A percentile compares a stretch with the other conserved stretches of the same genome.
phyloP scores from a whole-genome alignment of 1,139 yeast genomes.

The Blastobotrys proliferans region DNA sequence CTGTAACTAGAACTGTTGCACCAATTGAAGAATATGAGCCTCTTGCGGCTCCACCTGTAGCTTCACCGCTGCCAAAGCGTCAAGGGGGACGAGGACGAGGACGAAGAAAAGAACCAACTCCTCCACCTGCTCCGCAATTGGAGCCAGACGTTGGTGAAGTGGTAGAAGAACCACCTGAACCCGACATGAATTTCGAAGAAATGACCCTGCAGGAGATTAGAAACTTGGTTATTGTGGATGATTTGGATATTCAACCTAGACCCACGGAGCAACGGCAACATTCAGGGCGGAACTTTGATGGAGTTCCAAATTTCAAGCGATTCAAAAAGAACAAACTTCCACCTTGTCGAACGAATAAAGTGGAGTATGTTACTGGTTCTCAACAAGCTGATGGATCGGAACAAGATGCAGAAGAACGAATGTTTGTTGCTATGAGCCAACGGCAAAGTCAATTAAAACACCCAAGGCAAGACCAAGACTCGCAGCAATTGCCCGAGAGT shows the following conservation, averaged over 20 bases:
- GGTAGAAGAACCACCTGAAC: not conserved
- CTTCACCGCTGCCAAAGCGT: not conserved
- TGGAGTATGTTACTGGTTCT: not conserved
- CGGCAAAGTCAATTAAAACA: not conserved
- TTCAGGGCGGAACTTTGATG: not conserved
- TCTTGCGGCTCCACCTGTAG: not conserved
- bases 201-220: constrained; percentile 3
- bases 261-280: not conserved
- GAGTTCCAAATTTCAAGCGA: constrained; percentile 10
- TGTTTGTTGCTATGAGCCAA: not conserved
- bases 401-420: not conserved
- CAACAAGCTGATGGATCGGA: not conserved
- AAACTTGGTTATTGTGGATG: constrained; percentile 6
- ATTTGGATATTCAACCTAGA: not conserved
- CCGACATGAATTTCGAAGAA: not conserved
- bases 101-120: not conserved
- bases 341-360: not conserved
- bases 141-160: not conserved
- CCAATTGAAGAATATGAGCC: constrained; percentile 5
- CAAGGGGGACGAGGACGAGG: not conserved
- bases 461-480: not conserved
- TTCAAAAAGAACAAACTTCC: constrained; percentile 6
- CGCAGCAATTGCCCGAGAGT: not conserved
- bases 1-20: not conserved
- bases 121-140: not conserved